phyloP scores from a whole-genome alignment of 129 eudicot genomes.

The Tagetes erecta region DNA sequence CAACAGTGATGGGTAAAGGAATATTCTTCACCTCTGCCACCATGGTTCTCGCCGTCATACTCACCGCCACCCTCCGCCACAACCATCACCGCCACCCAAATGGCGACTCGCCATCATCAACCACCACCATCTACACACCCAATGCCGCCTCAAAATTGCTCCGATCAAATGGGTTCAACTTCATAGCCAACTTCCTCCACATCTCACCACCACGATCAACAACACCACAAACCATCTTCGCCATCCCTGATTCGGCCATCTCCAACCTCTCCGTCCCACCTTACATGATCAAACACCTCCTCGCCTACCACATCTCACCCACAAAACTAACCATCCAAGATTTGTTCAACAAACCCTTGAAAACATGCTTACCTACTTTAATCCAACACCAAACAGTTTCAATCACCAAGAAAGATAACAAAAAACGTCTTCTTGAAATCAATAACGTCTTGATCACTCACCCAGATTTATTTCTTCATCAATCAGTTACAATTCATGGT shows the following conservation, averaged over 20 bases:
- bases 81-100: constrained; percentile 36
- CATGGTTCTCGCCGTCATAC: constrained; percentile 34
- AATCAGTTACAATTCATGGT: constrained; percentile 57
- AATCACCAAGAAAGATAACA: constrained; percentile 38
- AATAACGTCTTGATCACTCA: constrained; percentile 60
- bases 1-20: constrained; percentile 32
- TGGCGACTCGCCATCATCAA: background rate
- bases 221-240: constrained; percentile 56
- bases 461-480: constrained; percentile 64
- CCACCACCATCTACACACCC: constrained; percentile 23
- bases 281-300: constrained; percentile 41
- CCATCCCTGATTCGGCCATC: constrained; percentile 54
- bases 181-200: constrained; percentile 63
- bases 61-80: constrained; percentile 39
- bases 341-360: constrained; percentile 43
- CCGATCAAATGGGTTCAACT: constrained; percentile 55
- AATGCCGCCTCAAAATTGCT: constrained; percentile 66
- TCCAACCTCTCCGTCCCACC: constrained; percentile 50
- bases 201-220: constrained; percentile 55
- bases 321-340: constrained; percentile 37
- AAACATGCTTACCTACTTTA: constrained; percentile 51
- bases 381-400: constrained; percentile 30
- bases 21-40: constrained; percentile 43
- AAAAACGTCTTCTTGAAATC: constrained; percentile 42
- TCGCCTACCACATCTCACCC: constrained; percentile 57